A percentile compares a stretch with the other conserved stretches of the same genome.
Conservation (phyloP, 441 rosid species). For the Gossypium gossypioides region DNA sequence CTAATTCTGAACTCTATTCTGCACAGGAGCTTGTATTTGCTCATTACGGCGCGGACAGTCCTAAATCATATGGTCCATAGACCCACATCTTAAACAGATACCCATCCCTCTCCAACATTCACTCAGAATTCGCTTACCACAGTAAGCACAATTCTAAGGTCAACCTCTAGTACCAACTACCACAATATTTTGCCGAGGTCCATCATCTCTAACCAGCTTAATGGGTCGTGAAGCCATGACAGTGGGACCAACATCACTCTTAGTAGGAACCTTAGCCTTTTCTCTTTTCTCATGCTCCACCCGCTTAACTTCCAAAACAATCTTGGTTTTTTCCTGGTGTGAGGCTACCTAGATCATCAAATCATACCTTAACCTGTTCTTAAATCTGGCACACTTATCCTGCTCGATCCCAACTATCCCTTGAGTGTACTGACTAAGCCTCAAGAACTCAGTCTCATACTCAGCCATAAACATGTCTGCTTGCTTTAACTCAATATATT, state of each 20-base stretch:
- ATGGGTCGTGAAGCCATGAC: no score
- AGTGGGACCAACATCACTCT: not conserved
- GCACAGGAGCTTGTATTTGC: not conserved
- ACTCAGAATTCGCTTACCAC: not conserved
- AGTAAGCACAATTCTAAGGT: no score
- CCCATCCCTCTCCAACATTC: not conserved
- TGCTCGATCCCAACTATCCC: not conserved
- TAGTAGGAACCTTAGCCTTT: not conserved
- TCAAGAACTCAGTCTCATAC: no score
- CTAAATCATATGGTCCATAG: not conserved
- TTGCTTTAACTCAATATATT: not conserved
- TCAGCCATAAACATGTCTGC: no score
- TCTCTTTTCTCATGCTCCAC: not conserved
- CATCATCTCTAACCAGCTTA: no score
- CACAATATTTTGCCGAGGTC: not conserved
- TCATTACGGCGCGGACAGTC: no score
- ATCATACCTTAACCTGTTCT: not conserved
- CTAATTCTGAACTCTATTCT: no score
- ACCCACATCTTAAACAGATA: not conserved
- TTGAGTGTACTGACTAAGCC: not conserved
- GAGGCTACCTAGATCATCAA: not conserved
- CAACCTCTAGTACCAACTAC: no score
- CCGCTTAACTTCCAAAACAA: not conserved
- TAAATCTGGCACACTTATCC: not conserved
- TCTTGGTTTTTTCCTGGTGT: no score